Base-by-base conservation (phyloP, 2,329 filamentous ascomycete genomes). In the Trichoderma sp. region DNA sequence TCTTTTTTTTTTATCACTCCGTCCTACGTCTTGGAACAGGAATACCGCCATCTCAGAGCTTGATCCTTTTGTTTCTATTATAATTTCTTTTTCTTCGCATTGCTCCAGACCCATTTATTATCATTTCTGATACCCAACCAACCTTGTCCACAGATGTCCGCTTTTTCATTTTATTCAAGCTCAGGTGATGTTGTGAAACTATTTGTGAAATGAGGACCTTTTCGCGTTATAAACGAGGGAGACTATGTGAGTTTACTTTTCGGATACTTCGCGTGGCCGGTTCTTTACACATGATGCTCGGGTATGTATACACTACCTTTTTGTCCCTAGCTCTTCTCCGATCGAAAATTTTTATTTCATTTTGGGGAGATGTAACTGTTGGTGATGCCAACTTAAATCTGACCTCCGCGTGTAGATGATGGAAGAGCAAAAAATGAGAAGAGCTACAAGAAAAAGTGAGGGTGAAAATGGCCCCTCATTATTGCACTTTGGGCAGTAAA, bases 71-170 rank as follows among this genome's bases (percentile, higher is more conserved):
- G 29, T 47, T 40, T 57, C 14, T 56, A 56, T 37, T 62, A 35
- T n/a, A 29, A 47, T 11, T 43, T 40, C 37, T 43, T 43, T 43
- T 19, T 40, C 19, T 5, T 58, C 35, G 57, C 53, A 47, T 57
- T 31, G 55, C 55, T 59, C 63, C 63, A 67, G 55, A 58, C 61
- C 63, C 63, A 67, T 49, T 43, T 67, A 67, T 67, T 56, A 67
- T 59, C 53, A 67, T 49, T 43, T 67, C 63, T 67, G 63, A 67
- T 67, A 67, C 63, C 63, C 63, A 67, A 59, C 63, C 55, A 59
- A 67, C 55, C 53, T 49, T 67, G n/a, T 67, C 63, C 63, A 67
- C 40, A 58, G 27, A 58, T 35, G 40, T 52, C 63, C 37, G 14
- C 58, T 49, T 16, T 27, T 57, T 19, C 33, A 35, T 35, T 19